phyloP scores from a whole-genome alignment of 1,284 basidiomycete genomes.

The Tetrapyrgos nigripes region DNA sequence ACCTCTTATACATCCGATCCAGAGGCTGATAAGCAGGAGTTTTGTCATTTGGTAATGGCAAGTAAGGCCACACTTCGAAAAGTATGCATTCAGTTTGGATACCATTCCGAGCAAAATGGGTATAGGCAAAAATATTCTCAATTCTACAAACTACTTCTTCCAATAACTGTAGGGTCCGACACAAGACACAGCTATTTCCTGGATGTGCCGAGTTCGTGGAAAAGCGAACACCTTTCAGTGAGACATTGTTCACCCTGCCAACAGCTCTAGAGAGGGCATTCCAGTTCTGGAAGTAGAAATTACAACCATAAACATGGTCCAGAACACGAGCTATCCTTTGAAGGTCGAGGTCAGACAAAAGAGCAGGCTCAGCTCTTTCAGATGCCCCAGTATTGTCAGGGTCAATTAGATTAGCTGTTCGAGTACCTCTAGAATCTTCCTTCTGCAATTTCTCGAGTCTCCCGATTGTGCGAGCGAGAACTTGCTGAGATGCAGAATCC shows the following conservation, averaged over 20 bases:
- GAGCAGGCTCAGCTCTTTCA: background rate
- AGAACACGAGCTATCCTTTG: background rate
- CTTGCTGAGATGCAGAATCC: background rate
- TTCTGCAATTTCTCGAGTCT: background rate
- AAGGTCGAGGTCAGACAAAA: background rate
- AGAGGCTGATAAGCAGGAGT: too few species aligned
- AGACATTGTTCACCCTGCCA: background rate
- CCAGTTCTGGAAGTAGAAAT: background rate
- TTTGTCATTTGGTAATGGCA: too few species aligned
- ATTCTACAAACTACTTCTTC: background rate
- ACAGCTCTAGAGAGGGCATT: background rate
- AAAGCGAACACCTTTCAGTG: background rate
- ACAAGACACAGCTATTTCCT: background rate
- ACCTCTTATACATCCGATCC: too few species aligned
- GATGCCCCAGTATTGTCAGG: background rate
- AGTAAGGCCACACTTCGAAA: too few species aligned
- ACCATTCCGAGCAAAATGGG: background rate
- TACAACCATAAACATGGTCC: background rate
- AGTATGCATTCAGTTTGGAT: too few species aligned
- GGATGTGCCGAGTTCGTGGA: background rate
- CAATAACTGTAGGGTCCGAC: too few species aligned
- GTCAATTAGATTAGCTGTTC: background rate
- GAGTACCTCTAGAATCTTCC: background rate
- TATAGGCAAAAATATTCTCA: background rate
- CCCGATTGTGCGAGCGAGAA: background rate